Evolutionary conservation across 345 rosid genomes (phyloP), one percentile per base, ranked within the genome.

Genomic region (Corymbia maculata): DNA sequence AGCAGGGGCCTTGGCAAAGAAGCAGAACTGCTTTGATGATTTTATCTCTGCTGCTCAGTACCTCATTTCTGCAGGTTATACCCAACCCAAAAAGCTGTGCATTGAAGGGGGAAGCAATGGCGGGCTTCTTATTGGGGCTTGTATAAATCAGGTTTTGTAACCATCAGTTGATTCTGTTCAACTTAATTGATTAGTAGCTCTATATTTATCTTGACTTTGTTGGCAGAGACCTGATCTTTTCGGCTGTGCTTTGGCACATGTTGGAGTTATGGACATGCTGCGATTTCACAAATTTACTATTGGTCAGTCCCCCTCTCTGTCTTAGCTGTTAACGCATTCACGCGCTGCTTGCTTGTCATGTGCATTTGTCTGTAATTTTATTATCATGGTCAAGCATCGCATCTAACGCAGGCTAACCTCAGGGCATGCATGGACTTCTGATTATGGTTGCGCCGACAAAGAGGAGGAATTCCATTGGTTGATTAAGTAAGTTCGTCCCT

Each of bases 181-280:
- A 14, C 47, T 21, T 90, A 19, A 66, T 88, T 49, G 30, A 13
- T 30, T 51, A 57, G 53, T 30, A 52, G 85, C 59, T 45, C 47
- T 50, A 7, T 70, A 13, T 70, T 47, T 88, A 52, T 61, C 19
- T 50, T 11, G 64, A 3, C 14, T 66, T 86, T 8, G 21, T 30
- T 82, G 86, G 87, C 94, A 97, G 99, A 95, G 98, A 92, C 99
- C 99, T 19, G 99, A 98, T 88, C 98, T 98, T 75, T 98, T 96
- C 86, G 99, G 99, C 36, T 98, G 99, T 91, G 99, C 98, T 80
- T 91, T 98, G 94, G 98, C 99, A 88, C 98, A 96, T 91, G 99
- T 98, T 50, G 99, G 99, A 61, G 99, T 98, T 51, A 98, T 97
- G 99, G 99, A 98, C 92, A 98, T 98, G 98, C 94, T 98, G 52